Evolutionary conservation across 2,329 filamentous ascomycete genomes (phyloP).

Genomic region (Herpotrichia juniperi): DNA sequence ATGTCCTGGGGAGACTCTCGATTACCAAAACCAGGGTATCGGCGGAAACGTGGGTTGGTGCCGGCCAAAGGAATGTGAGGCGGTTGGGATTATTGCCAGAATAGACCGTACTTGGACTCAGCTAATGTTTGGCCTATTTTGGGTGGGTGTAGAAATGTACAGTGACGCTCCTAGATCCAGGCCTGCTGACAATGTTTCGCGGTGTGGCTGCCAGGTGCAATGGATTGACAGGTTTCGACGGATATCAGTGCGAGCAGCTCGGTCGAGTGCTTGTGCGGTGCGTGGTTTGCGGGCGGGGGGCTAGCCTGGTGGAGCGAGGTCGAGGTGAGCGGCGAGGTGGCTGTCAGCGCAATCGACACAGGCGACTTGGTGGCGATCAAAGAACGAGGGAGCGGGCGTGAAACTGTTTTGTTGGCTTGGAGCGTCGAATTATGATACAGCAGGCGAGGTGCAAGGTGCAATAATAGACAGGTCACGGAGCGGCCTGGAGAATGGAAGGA

Average conservation of each 20-base stretch:
- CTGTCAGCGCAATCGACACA: conserved; percentile 16
- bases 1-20: conserved; percentile 38
- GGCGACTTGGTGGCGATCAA: conserved; percentile 25
- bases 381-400: conserved; percentile 29
- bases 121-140: conserved; percentile 29
- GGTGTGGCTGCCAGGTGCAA: not conserved
- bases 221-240: conserved; percentile 4
- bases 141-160: conserved; percentile 21
- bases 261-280: conserved; percentile 19
- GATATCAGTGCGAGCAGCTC: conserved; percentile 19
- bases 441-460: conserved; percentile 24
- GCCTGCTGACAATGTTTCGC: conserved; percentile 28
- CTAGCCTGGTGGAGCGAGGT: conserved; percentile 4
- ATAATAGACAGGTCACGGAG: conserved; percentile 45
- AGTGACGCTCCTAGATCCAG: conserved; percentile 30
- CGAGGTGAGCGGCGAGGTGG: conserved; percentile 3
- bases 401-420: conserved; percentile 18
- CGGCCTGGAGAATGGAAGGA: conserved; percentile 45
- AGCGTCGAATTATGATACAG: conserved; percentile 38
- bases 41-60: conserved; percentile 42
- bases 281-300: conserved; percentile 11
- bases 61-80: conserved; percentile 51
- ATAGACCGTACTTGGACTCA: conserved; percentile 30
- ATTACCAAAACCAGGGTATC: conserved; percentile 48
- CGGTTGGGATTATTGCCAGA: conserved; percentile 39